Evolutionary conservation across 108 stramenopile genomes (phyloP).

Genomic region (Stephanodiscus triporus): DNA sequence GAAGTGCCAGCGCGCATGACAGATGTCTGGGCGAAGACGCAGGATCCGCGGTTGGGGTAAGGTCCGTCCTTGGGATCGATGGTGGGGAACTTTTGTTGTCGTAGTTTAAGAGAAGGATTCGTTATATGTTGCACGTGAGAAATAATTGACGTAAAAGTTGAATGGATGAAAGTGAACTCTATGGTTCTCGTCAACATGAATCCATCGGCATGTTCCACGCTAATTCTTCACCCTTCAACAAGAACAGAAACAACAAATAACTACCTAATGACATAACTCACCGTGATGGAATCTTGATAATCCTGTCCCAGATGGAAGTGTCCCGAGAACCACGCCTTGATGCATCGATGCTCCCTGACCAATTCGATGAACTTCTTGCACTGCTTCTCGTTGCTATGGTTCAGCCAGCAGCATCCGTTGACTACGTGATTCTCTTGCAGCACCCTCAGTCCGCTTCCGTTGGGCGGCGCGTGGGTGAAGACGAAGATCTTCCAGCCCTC

Average conservation of each 20-base stretch:
- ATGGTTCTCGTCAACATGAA: too few species aligned
- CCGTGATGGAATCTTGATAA: constrained; percentile 57
- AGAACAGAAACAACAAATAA: too few species aligned
- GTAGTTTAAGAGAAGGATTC: background rate
- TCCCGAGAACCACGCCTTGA: constrained; percentile 95
- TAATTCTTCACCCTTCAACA: too few species aligned
- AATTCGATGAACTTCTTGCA: constrained; percentile 80
- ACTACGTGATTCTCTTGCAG: constrained; percentile 88
- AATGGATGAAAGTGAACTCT: background rate
- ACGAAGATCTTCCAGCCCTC: constrained; percentile 95
- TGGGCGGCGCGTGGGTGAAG: constrained; percentile 94
- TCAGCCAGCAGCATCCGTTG: constrained; percentile 91
- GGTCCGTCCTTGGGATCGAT: constrained; percentile 66
- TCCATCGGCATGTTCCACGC: too few species aligned
- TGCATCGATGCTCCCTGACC: constrained; percentile 74
- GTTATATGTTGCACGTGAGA: background rate
- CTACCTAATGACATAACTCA: too few species aligned
- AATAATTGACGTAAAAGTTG: too few species aligned
- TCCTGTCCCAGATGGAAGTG: constrained; percentile 94
- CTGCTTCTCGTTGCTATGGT: constrained; percentile 66
- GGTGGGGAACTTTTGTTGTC: constrained; percentile 52
- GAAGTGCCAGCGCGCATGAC: constrained; percentile 86
- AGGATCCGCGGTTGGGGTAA: constrained; percentile 75
- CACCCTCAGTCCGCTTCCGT: constrained; percentile 86
- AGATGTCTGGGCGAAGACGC: constrained; percentile 82